phyloP scores from a whole-genome alignment of 2,329 filamentous ascomycete genomes.

The Alternaria conjuncta region DNA sequence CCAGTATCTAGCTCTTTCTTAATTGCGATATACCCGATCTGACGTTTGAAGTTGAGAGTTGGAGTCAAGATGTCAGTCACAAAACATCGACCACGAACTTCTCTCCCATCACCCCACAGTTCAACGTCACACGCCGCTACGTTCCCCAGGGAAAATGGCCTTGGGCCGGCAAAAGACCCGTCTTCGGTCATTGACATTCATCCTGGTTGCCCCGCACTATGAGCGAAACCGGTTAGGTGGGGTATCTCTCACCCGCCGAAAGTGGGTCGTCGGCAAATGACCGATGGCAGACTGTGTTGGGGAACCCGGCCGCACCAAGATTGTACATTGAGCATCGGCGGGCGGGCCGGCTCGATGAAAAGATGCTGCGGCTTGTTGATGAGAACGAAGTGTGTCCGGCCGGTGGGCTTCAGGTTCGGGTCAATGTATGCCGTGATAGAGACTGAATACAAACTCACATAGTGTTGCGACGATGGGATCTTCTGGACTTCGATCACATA shows the following conservation, averaged over 20 bases:
- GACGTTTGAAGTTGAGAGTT: background rate
- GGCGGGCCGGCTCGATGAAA: background rate
- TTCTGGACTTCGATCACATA: background rate
- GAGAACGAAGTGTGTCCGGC: background rate
- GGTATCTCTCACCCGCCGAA: constrained; percentile 21
- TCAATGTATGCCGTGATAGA: background rate
- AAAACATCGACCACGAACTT: background rate
- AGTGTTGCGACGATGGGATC: background rate
- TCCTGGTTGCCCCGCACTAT: constrained; percentile 28
- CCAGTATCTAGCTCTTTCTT: background rate
- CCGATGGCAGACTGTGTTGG: constrained; percentile 14
- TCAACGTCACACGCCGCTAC: constrained; percentile 2
- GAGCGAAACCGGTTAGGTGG: constrained; percentile 21
- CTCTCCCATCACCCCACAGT: constrained; percentile 3
- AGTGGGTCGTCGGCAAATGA: constrained; percentile 25
- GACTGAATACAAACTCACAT: background rate
- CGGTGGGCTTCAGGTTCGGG: background rate
- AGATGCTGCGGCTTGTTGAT: background rate
- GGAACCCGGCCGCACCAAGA: constrained; percentile 9
- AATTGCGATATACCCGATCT: background rate
- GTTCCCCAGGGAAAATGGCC: background rate
- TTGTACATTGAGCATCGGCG: background rate
- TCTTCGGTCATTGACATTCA: constrained; percentile 19
- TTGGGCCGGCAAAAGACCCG: constrained; percentile 24
- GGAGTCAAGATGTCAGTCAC: background rate